These are phyloP conservation scores for Leccinum fibrillosum DNA, from an alignment of 768 basidiomycete species.

Conservation along the genomic window DNA sequence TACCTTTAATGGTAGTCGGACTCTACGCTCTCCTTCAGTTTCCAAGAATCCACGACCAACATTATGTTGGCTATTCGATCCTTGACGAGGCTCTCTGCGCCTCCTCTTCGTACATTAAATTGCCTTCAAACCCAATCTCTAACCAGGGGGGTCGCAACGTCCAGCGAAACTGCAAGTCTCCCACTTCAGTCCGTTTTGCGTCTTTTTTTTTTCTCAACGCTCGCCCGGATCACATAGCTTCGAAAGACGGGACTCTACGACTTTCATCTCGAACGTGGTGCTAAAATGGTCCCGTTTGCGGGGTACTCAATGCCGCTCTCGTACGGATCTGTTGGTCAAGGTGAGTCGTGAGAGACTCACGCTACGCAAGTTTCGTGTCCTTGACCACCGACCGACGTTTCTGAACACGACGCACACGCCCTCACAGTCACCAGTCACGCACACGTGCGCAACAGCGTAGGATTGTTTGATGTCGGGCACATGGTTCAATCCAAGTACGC, in stretches of 20 bases:
- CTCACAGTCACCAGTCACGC: slow-evolving; percentile 80
- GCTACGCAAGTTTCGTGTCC: slow-evolving; percentile 3
- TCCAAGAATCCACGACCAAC: slow-evolving; percentile 9
- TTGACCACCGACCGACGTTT: slow-evolving; percentile 7
- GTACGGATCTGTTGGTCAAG: slow-evolving; percentile 81
- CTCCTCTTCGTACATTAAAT: slow-evolving; percentile 1
- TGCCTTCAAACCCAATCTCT: not conserved
- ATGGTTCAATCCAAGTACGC: slow-evolving; percentile 92
- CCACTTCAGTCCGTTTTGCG: not conserved
- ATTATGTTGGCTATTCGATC: slow-evolving; percentile 10
- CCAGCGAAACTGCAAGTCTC: slow-evolving; percentile 19
- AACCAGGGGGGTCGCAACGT: slow-evolving; percentile 18
- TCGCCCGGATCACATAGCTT: slow-evolving; percentile 32
- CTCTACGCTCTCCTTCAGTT: not conserved
- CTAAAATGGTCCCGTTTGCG: slow-evolving; percentile 96
- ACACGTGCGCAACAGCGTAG: slow-evolving; percentile 77
- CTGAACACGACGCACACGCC: not conserved
- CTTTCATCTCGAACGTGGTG: slow-evolving; percentile 79
- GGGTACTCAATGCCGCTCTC: slow-evolving; percentile 92
- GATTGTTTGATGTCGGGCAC: slow-evolving; percentile 96
- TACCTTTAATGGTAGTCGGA: not conserved
- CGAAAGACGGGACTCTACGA: slow-evolving; percentile 79
- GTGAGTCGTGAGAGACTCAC: slow-evolving; percentile 35
- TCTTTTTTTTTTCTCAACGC: slow-evolving; percentile 2
- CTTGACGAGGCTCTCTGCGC: not conserved